These are phyloP conservation scores for Austroboletus novae-zelandiae DNA, from an alignment of 1,284 basidiomycete genomes.

Conservation along the genomic window DNA sequence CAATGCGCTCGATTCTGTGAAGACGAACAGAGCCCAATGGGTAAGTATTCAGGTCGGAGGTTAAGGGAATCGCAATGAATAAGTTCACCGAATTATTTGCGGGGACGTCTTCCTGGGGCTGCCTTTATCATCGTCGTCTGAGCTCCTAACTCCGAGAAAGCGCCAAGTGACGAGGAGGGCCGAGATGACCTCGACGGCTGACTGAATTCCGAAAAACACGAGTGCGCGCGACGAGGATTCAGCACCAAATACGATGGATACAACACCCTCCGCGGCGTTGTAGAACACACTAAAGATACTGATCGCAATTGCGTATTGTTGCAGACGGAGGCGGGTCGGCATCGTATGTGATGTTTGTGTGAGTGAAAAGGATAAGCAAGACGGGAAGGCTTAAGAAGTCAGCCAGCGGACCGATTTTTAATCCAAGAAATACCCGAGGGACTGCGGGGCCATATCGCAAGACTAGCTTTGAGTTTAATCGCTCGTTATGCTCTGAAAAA, in stretches of 20 bases:
- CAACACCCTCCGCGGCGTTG: constrained; percentile 28
- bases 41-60: not conserved
- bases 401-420: no score
- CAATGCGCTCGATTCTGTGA: constrained; percentile 39
- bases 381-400: no score
- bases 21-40: not conserved
- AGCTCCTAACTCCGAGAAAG: constrained; percentile 34
- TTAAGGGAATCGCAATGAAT: no score
- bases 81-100: constrained; percentile 31
- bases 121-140: constrained; percentile 27
- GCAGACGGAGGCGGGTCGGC: constrained; percentile 2
- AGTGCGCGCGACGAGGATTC: constrained; percentile 46
- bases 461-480: no score
- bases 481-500: no score
- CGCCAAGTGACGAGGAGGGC: constrained; percentile 42
- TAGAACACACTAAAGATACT: constrained; percentile 36
- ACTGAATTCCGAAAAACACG: constrained; percentile 51
- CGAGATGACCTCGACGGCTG: constrained; percentile 45
- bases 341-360: no score
- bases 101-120: constrained; percentile 11
- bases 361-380: no score
- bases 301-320: constrained; percentile 33
- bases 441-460: no score
- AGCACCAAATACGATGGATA: constrained; percentile 44
- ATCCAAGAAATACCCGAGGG: no score